These are phyloP conservation scores for Amaranthus cruentus DNA, from an alignment of 148 eudicot species.

Conservation along the genomic window DNA sequence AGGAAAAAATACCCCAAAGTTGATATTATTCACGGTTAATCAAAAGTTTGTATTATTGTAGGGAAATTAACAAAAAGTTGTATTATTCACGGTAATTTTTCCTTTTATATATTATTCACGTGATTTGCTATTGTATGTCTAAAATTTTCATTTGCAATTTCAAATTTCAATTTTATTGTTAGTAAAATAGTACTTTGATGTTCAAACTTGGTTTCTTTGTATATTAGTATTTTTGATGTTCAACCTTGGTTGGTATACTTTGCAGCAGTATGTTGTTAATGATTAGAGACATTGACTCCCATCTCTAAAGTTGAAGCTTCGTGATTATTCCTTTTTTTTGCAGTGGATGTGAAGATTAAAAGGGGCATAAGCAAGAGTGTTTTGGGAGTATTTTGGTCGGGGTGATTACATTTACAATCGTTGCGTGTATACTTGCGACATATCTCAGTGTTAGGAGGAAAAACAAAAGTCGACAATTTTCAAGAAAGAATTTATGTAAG, in stretches of 20 bases:
- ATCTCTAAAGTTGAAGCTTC: conserved; percentile 1
- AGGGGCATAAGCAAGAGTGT: conserved; percentile 42
- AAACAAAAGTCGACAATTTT: conserved; percentile 27
- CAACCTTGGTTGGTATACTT: neutral
- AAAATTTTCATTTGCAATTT: neutral
- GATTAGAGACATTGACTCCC: neutral
- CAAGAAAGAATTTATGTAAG: conserved; percentile 50
- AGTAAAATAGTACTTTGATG: no score
- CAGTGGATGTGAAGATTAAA: conserved; percentile 32
- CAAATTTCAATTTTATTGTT: neutral
- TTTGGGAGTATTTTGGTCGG: conserved; percentile 40
- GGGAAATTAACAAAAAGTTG: no score
- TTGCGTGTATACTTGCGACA: conserved; percentile 35
- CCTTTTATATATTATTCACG: no score
- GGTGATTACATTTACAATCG: conserved; percentile 32
- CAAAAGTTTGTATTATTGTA: no score
- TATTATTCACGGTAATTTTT: no score
- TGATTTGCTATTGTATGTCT: no score
- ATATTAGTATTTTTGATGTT: neutral
- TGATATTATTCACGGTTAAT: no score
- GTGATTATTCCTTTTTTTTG: conserved; percentile 19
- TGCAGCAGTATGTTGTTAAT: neutral
- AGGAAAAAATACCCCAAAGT: no score
- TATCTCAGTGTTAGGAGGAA: conserved; percentile 39
- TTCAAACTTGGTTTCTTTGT: neutral